Conservation (phyloP, 345 rosid genomes). For the Erysimum cheiranthoides region DNA sequence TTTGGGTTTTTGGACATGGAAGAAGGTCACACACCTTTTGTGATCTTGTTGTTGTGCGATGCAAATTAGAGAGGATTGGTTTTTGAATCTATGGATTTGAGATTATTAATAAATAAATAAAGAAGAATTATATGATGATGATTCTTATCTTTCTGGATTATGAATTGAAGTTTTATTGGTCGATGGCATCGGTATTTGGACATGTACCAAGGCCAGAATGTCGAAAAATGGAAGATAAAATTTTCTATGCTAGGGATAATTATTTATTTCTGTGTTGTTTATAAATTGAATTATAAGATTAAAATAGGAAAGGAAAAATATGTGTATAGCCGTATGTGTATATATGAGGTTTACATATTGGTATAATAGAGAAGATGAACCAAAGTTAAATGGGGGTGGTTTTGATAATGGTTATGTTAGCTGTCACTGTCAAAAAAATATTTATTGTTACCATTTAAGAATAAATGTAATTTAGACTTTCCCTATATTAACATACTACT, state of each 20-base stretch:
- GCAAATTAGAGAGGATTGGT: constrained; percentile 22
- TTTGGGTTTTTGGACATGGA: constrained; percentile 40
- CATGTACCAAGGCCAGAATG: constrained; percentile 48
- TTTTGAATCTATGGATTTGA: constrained; percentile 30
- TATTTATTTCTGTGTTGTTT: constrained; percentile 33
- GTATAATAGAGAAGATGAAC: too few relatives aligned
- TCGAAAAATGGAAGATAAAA: constrained; percentile 13
- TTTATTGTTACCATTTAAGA: not conserved
- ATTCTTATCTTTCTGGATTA: constrained; percentile 30
- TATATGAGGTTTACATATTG: not conserved
- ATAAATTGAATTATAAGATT: not conserved
- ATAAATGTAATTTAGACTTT: not conserved
- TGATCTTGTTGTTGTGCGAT: constrained; percentile 37
- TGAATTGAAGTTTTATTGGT: constrained; percentile 27
- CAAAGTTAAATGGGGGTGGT: constrained; percentile 29
- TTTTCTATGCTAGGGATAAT: constrained; percentile 35
- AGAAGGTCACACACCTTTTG: constrained; percentile 34
- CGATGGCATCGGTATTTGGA: constrained; percentile 45
- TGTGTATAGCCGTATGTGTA: not conserved
- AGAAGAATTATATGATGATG: not conserved
- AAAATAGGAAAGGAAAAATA: not conserved
- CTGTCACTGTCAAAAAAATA: not conserved
- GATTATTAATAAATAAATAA: not conserved
- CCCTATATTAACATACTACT: too few relatives aligned
- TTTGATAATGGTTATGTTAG: constrained; percentile 4